A percentile compares a stretch with the other conserved stretches of the same genome.
Evolutionary conservation across 441 rosid species (phyloP).

Genomic region (Arabidopsis hybrid): DNA sequence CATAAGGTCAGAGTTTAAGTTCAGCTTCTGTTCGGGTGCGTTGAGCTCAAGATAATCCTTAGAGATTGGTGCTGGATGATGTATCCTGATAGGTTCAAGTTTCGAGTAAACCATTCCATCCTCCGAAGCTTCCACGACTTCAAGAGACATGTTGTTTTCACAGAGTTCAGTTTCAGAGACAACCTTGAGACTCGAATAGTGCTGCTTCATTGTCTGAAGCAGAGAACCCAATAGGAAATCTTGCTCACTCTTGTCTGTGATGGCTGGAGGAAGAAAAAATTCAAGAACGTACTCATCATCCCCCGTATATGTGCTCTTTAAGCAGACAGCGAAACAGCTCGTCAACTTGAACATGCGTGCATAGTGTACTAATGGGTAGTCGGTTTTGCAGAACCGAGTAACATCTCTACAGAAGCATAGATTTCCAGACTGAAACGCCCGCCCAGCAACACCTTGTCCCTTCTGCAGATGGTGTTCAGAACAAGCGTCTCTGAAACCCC

Average conservation of each 20-base stretch:
- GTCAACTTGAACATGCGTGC: slow-evolving; percentile 86
- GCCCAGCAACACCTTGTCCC: slow-evolving; percentile 94
- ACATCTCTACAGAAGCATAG: slow-evolving; percentile 78
- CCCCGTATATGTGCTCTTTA: slow-evolving; percentile 74
- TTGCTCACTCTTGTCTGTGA: slow-evolving; percentile 57
- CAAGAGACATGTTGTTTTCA: slow-evolving; percentile 60
- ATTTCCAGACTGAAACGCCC: slow-evolving; percentile 76
- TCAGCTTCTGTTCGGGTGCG: slow-evolving; percentile 48
- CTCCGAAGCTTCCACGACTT: slow-evolving; percentile 62
- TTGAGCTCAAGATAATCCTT: slow-evolving; percentile 42
- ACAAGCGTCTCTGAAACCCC: slow-evolving; percentile 95
- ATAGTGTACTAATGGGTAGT: slow-evolving; percentile 92
- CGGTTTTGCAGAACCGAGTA: slow-evolving; percentile 77
- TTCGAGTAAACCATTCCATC: slow-evolving; percentile 56
- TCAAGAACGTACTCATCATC: slow-evolving; percentile 88
- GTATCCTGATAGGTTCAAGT: slow-evolving; percentile 55
- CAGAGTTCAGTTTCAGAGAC: slow-evolving; percentile 72
- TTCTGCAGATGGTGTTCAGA: slow-evolving; percentile 92
- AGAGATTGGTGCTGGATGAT: slow-evolving; percentile 44
- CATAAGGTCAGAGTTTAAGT: slow-evolving; percentile 45
- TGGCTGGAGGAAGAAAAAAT: slow-evolving; percentile 72
- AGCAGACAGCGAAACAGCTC: slow-evolving; percentile 81
- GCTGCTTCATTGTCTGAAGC: slow-evolving; percentile 78
- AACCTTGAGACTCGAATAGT: slow-evolving; percentile 77
- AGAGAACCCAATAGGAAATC: slow-evolving; percentile 65